A percentile compares a stretch with the other conserved stretches of the same genome.
These are phyloP conservation scores for Aphanomyces astaci DNA, from an alignment of 352 stramenopile genomes.

Conservation along the genomic window DNA sequence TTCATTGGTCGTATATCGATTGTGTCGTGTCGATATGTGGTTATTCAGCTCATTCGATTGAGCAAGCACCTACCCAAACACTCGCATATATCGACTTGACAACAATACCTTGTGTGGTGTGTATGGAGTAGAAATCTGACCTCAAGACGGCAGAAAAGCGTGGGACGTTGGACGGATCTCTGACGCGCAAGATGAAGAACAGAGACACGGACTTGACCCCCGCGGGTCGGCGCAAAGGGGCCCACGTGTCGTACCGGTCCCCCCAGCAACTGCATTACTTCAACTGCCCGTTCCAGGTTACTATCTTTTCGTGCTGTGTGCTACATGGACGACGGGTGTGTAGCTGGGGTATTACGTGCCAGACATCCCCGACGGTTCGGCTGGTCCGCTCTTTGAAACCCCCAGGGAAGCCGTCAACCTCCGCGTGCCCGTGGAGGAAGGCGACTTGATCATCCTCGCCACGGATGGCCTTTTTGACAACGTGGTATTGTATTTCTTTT, in stretches of 20 bases:
- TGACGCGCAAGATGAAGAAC: conserved; percentile 50
- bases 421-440: conserved; percentile 87
- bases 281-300: conserved; percentile 94
- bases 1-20: too few species aligned
- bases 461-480: conserved; percentile 98
- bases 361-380: conserved; percentile 10
- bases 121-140: conserved; percentile 36
- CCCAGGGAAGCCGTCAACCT: conserved; percentile 86
- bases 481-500: conserved; percentile 36
- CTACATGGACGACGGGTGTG: not conserved
- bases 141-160: conserved; percentile 49
- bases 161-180: conserved; percentile 62
- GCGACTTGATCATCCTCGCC: conserved; percentile 94
- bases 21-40: too few species aligned
- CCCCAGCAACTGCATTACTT: conserved; percentile 96
- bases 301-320: not conserved
- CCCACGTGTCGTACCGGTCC: conserved; percentile 87
- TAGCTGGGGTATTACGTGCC: conserved; percentile 12
- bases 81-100: too few species aligned
- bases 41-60: too few species aligned
- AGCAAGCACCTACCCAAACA: too few species aligned
- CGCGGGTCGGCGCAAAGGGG: conserved; percentile 60
- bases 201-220: conserved; percentile 57
- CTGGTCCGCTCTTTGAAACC: conserved; percentile 86
- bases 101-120: too few species aligned